These are phyloP conservation scores for Trypanosomatidae sp. DNA, from an alignment of 208 protist genomes.

Conservation along the genomic window DNA sequence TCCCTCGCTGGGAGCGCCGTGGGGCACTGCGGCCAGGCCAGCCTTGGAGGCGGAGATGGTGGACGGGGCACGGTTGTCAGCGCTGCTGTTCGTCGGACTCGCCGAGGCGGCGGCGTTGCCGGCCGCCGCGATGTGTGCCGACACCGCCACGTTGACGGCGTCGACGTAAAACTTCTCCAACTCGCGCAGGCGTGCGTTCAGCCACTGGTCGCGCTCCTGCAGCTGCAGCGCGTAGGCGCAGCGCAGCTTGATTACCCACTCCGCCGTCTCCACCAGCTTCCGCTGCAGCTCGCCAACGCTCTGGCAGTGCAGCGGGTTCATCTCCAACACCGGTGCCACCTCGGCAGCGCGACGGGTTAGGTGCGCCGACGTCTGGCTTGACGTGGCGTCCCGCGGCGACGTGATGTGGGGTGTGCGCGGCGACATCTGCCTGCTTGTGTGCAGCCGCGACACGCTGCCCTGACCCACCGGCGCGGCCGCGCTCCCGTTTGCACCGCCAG, in stretches of 20 bases:
- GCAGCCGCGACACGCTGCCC: not conserved
- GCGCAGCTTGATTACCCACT: constrained; percentile 46
- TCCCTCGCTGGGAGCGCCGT: no score
- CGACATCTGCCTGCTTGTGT: constrained; percentile 17
- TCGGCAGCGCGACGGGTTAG: constrained; percentile 50
- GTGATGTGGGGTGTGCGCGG: constrained; percentile 12
- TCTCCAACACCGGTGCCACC: constrained; percentile 45
- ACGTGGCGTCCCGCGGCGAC: constrained; percentile 24
- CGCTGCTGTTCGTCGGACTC: not conserved
- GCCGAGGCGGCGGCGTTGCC: no score
- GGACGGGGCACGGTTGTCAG: not conserved
- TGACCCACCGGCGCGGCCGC: constrained; percentile 5
- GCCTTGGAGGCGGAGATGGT: not conserved
- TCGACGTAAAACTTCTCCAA: constrained; percentile 18
- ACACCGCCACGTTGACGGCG: not conserved
- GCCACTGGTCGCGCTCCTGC: constrained; percentile 40
- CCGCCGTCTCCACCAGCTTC: constrained; percentile 58
- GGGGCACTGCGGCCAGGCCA: no score
- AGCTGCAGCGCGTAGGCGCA: constrained; percentile 56
- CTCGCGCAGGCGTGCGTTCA: constrained; percentile 42
- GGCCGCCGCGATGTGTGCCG: not conserved
- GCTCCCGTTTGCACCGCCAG: not conserved
- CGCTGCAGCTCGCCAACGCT: constrained; percentile 51
- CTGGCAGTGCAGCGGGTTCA: constrained; percentile 54
- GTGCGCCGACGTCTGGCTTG: constrained; percentile 21